Evolutionary conservation across 306 rosid genomes (phyloP).

Genomic region (Quercus engelmannii): DNA sequence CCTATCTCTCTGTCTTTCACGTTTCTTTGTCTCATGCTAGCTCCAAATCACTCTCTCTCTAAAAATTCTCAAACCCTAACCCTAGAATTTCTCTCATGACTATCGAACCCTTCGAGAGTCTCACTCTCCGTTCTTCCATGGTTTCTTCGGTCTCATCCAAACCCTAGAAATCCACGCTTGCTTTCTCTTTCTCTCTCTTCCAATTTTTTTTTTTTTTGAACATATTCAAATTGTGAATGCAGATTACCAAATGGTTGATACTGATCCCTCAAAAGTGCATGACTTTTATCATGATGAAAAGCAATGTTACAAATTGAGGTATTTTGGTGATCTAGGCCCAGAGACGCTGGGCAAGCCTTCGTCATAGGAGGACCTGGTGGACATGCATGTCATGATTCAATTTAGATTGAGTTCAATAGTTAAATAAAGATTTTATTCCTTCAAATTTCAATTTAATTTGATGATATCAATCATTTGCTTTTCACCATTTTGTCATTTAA

Average conservation of each 20-base stretch:
- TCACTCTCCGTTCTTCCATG: constrained; percentile 20
- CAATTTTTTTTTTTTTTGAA: background rate
- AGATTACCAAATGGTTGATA: background rate
- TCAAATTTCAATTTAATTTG: no score
- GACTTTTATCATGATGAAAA: background rate
- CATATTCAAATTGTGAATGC: background rate
- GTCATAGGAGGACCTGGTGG: background rate
- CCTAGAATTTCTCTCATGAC: constrained; percentile 39
- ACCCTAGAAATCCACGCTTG: constrained; percentile 18
- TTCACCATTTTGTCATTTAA: no score
- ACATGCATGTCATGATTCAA: background rate
- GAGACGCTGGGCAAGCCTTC: background rate
- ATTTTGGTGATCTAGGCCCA: background rate
- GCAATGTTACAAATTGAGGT: background rate
- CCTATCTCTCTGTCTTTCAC: constrained; percentile 33
- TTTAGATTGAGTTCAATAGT: no score
- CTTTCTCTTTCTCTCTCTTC: background rate
- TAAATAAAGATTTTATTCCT: no score
- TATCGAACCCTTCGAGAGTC: constrained; percentile 22
- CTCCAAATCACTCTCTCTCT: constrained; percentile 6
- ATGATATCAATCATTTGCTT: no score
- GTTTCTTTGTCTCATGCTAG: background rate
- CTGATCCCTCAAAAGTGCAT: background rate
- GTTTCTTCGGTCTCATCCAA: constrained; percentile 17
- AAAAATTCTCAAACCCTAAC: constrained; percentile 29